Conservation (phyloP, 139 green algal species). For the Dunaliella primolecta region DNA sequence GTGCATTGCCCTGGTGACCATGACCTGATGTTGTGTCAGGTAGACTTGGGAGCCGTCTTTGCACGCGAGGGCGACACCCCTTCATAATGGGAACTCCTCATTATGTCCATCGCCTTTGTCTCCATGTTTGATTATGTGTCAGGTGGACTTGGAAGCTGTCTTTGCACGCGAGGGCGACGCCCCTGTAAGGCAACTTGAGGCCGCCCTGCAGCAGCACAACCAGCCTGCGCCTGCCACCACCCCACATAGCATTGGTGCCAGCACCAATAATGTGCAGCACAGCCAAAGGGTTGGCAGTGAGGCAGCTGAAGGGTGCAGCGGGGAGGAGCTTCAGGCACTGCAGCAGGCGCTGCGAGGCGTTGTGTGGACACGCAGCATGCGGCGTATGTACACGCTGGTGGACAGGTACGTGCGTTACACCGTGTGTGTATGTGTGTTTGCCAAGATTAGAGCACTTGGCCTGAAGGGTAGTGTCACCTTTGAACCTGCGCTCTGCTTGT, state of each 20-base stretch:
- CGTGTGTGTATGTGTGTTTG: too few relatives aligned
- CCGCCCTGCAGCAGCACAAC: not conserved
- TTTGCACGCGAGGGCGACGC: constrained; percentile 63
- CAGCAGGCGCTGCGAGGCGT: constrained; percentile 56
- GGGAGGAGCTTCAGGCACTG: constrained; percentile 23
- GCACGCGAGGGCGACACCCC: constrained; percentile 50
- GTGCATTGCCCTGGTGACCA: too few relatives aligned
- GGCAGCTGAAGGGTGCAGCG: not conserved
- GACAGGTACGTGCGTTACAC: constrained; percentile 56
- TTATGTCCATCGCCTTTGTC: too few relatives aligned
- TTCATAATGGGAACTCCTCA: too few relatives aligned
- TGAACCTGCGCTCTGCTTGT: too few relatives aligned
- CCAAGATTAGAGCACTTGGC: too few relatives aligned
- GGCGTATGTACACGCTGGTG: constrained; percentile 84
- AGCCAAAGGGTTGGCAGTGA: too few relatives aligned
- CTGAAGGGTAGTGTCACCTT: too few relatives aligned
- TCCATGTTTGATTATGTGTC: too few relatives aligned
- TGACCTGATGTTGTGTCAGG: too few relatives aligned
- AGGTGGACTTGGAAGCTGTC: constrained; percentile 71
- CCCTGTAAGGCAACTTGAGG: constrained; percentile 46
- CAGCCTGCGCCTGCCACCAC: not conserved
- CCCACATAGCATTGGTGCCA: constrained; percentile 10
- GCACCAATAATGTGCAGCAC: too few relatives aligned
- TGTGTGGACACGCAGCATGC: constrained; percentile 92
- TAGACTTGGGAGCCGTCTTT: constrained; percentile 75